Base-by-base conservation (phyloP, 2,329 filamentous ascomycete genomes). In the Monascus ruber region DNA sequence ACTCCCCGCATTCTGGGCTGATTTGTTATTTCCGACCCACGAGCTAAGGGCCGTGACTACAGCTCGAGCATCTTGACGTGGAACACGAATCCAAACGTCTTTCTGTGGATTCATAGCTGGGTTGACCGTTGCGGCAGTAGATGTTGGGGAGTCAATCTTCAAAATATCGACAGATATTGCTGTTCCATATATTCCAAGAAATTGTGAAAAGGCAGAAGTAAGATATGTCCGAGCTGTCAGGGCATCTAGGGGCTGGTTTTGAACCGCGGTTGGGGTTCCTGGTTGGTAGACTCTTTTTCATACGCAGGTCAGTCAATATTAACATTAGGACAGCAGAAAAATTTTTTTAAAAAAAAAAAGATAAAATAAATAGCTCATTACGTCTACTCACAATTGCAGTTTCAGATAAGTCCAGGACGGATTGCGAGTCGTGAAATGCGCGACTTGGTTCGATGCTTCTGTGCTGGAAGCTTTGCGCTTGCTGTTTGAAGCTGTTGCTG, bases 141-240 rank as follows among this genome's bases (percentile, higher is more conserved):
- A 17, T 10, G 33, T 29, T 28, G 38, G 36, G 17, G 42, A 33
- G 32, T 56, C 52, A 11, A 66, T 48, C 34, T 68, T 66, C 9
- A 70, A 49, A 28, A 71, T 66, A 41, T 72, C 69, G 36, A 71
- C 56, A 2, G 65, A 50, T 31, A 71, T 69, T 9, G 66, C 56
- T 3, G 66, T 65, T 10, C 69, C 69, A 4, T 60, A 59, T 5
- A 70, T 42, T 1, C 69, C 69, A 34, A 71, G 62, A 48, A 66
- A 70, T 50, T 69, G 66, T 17, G 61, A 60, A 1, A 72, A 56
- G 1, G 68, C 68, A 33, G 66, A 56, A 35, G 58, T 62, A 36
- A 71, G 60, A 46, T 69, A 58, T 26, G 63, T 64, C 41, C 62
- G 62, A 24, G 64, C 59, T n/a, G 66, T 69, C 43, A 71, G 58